Base-by-base conservation (phyloP, 345 rosid genomes). In the Eutrema heterophyllum region DNA sequence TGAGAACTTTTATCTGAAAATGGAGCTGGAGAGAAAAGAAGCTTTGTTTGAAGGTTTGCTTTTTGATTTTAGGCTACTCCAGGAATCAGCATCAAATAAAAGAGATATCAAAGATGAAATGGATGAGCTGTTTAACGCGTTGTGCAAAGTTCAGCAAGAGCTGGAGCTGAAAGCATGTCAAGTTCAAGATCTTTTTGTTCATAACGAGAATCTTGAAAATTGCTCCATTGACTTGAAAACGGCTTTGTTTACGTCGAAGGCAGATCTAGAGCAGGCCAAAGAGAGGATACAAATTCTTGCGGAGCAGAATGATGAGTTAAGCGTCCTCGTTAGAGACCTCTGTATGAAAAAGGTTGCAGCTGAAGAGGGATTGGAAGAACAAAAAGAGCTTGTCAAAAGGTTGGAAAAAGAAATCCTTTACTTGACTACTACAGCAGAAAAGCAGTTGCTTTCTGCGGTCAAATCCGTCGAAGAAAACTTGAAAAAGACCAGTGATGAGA, bases 1-100 rank as follows among this genome's bases (percentile, higher is more conserved):
- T 72, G 94, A 87, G 68, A 87, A 84, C 69, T 52, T 73, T 64
- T 78, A 81, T 64, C 91, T 93, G 57, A 84, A 80, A 84, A 85
- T 82, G 68, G 92, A 89, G 81, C 54, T 93, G 79, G 85, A 87
- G 74, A 88, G 97, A 78, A 93, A 89, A 80, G 89, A 91, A 74
- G 74, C 82, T 73, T 73, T 89, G 65, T 76, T 89, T 66, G 87
- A 88, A 80, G 97, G 97, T 72, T 81, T 93, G 84, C 90, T 88
- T 75, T 93, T 93, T 80, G 98, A 93, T 83, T 83, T 93, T 73
- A 81, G 87, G 81, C 83, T 93, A 79, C 81, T 93, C 75, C 97
- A 93, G 72, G 98, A 93, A 84, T 83, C 91, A n/a, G 87, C 91
- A 76, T 89, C 97, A 45, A 78, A 79, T 62, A 83, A 75, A 54